A percentile compares a stretch with the other conserved stretches of the same genome.
Conservation (phyloP, 2,329 filamentous ascomycete species). For the Sclerotinia trifoliorum region DNA sequence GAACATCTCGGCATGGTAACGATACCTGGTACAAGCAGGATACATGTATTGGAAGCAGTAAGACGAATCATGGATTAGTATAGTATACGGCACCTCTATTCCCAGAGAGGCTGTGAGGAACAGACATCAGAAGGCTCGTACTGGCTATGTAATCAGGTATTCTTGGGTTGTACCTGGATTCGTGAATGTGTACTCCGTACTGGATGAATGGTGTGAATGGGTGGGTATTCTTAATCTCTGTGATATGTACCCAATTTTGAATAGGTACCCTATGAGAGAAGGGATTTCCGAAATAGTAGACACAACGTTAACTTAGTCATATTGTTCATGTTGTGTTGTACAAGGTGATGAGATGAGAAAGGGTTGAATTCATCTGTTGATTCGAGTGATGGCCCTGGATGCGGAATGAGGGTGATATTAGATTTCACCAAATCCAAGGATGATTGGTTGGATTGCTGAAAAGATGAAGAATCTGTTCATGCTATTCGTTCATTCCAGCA, state of each 20-base stretch:
- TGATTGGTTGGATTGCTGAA: not conserved
- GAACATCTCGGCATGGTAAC: slow-evolving; percentile 10
- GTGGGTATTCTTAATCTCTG: slow-evolving; percentile 15
- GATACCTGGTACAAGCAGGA: slow-evolving; percentile 8
- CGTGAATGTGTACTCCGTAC: slow-evolving; percentile 2
- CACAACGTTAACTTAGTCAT: not conserved
- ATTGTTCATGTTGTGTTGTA: slow-evolving; percentile 16
- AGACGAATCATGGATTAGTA: slow-evolving; percentile 16
- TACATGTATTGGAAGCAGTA: slow-evolving; percentile 11
- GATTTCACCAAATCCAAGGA: not conserved
- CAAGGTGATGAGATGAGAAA: slow-evolving; percentile 10
- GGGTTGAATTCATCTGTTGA: slow-evolving; percentile 13
- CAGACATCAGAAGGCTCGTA: not conserved
- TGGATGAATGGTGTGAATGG: slow-evolving; percentile 4
- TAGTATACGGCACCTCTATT: slow-evolving; percentile 17
- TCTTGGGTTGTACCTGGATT: not conserved
- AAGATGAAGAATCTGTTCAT: slow-evolving; percentile 1
- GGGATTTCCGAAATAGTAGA: not conserved
- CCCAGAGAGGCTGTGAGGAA: slow-evolving; percentile 20
- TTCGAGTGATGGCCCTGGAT: slow-evolving; percentile 9
- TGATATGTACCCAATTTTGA: slow-evolving; percentile 9
- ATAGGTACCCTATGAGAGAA: slow-evolving; percentile 16
- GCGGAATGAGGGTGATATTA: not conserved
- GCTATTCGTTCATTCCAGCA: not conserved
- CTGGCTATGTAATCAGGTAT: not conserved